These are phyloP conservation scores for Saccharomyces eubayanus DNA, from an alignment of 805 yeast genomes.

Conservation along the genomic window DNA sequence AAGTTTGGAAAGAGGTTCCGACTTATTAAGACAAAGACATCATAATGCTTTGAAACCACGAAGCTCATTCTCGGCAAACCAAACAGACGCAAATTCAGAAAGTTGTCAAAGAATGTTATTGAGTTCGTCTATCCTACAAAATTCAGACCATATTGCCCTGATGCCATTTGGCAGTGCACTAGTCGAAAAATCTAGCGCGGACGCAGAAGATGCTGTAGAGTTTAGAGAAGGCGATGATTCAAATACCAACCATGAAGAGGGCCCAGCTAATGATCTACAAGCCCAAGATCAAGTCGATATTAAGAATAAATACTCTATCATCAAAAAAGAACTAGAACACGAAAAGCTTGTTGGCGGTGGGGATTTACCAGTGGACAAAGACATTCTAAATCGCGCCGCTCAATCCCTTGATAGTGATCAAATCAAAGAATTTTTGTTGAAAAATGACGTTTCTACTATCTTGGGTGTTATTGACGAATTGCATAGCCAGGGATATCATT, in stretches of 20 bases:
- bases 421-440: conserved; percentile 31
- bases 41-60: neutral
- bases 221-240: conserved; percentile 9
- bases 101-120: neutral
- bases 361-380: conserved; percentile 12
- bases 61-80: neutral
- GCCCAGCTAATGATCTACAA: neutral
- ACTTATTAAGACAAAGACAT: conserved; percentile 28
- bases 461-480: conserved; percentile 33
- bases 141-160: conserved; percentile 17
- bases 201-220: conserved; percentile 29
- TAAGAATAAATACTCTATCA: neutral
- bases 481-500: conserved; percentile 34
- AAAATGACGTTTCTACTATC: conserved; percentile 34
- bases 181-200: conserved; percentile 20
- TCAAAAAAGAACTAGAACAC: neutral
- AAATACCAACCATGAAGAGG: neutral
- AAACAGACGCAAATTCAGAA: neutral
- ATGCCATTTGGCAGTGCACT: conserved; percentile 33
- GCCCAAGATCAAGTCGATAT: neutral
- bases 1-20: conserved; percentile 50
- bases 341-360: neutral
- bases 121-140: neutral
- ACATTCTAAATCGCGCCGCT: conserved; percentile 23
- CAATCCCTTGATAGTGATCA: conserved; percentile 31